phyloP scores from a whole-genome alignment of 352 stramenopile genomes.

The Phytopythium cucurbitacearum region DNA sequence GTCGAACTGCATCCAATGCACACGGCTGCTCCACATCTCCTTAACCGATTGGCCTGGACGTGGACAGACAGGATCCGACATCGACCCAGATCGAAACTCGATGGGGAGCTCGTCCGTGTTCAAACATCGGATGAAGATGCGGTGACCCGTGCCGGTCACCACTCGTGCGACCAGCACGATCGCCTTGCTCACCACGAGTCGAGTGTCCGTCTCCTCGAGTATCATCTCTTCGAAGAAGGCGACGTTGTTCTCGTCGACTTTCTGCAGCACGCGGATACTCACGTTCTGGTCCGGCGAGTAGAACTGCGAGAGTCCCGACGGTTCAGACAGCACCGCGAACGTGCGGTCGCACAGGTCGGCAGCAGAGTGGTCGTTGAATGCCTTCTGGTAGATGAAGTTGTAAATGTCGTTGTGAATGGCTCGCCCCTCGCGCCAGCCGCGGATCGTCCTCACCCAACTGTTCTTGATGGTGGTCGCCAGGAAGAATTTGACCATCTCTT shows the following conservation, averaged over 20 bases:
- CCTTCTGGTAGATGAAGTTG: slow-evolving; percentile 23
- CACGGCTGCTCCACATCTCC: slow-evolving; percentile 21
- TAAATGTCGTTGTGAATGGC: slow-evolving; percentile 12
- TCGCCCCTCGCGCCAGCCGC: slow-evolving; percentile 22
- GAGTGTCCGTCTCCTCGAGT: slow-evolving; percentile 19
- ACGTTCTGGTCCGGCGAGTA: slow-evolving; percentile 23
- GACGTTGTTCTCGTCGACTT: slow-evolving; percentile 25
- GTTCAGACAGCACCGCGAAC: slow-evolving; percentile 18
- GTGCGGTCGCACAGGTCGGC: not conserved
- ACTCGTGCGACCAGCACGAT: slow-evolving; percentile 21
- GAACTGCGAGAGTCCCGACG: slow-evolving; percentile 17
- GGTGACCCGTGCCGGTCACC: slow-evolving; percentile 13
- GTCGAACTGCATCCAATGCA: slow-evolving; percentile 32
- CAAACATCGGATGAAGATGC: slow-evolving; percentile 30
- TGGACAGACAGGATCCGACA: not conserved
- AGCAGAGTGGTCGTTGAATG: not conserved
- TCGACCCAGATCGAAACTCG: slow-evolving; percentile 8
- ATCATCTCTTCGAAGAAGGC: slow-evolving; percentile 27
- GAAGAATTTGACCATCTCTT: slow-evolving; percentile 11
- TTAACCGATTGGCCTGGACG: slow-evolving; percentile 2
- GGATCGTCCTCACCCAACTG: slow-evolving; percentile 14
- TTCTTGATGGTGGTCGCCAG: slow-evolving; percentile 9
- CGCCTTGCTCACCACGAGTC: slow-evolving; percentile 13
- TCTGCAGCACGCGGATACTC: slow-evolving; percentile 21
- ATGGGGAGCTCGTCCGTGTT: slow-evolving; percentile 26